These are phyloP conservation scores for Ambispora gerdemannii DNA, from an alignment of 192 early-diverging fungal genomes.

Conservation along the genomic window DNA sequence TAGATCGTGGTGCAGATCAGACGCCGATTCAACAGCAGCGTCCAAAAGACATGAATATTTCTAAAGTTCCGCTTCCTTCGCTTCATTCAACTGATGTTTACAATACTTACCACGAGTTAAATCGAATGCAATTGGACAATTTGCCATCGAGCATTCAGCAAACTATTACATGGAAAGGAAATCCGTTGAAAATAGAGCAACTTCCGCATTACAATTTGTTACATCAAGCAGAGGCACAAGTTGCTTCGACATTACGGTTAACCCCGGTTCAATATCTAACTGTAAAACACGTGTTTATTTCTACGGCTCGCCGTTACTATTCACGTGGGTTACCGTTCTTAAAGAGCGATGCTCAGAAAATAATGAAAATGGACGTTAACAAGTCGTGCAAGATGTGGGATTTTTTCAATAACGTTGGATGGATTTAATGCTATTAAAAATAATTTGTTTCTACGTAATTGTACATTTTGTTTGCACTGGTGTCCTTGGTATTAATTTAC, in stretches of 20 bases:
- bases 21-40: background rate
- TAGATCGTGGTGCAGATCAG: slow-evolving; percentile 15
- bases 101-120: background rate
- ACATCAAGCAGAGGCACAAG: slow-evolving; percentile 62
- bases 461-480: no score
- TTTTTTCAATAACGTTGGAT: slow-evolving; percentile 82
- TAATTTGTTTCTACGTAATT: no score
- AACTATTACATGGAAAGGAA: slow-evolving; percentile 21
- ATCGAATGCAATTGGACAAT: slow-evolving; percentile 6
- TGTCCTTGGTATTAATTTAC: no score
- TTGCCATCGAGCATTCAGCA: background rate
- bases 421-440: no score
- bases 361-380: slow-evolving; percentile 92
- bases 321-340: slow-evolving; percentile 56
- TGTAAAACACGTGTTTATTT: slow-evolving; percentile 75
- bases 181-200: background rate
- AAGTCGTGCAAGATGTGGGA: slow-evolving; percentile 87
- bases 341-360: slow-evolving; percentile 88
- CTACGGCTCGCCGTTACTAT: slow-evolving; percentile 49
- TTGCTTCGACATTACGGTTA: slow-evolving; percentile 78
- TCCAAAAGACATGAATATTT: background rate
- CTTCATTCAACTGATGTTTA: slow-evolving; percentile 10
- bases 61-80: background rate
- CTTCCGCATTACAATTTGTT: slow-evolving; percentile 46
- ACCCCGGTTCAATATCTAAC: slow-evolving; percentile 79